A percentile compares a stretch with the other conserved stretches of the same genome.
These are phyloP conservation scores for Ophiorrhiza pumila DNA, from an alignment of 257 asterid species.

Conservation along the genomic window DNA sequence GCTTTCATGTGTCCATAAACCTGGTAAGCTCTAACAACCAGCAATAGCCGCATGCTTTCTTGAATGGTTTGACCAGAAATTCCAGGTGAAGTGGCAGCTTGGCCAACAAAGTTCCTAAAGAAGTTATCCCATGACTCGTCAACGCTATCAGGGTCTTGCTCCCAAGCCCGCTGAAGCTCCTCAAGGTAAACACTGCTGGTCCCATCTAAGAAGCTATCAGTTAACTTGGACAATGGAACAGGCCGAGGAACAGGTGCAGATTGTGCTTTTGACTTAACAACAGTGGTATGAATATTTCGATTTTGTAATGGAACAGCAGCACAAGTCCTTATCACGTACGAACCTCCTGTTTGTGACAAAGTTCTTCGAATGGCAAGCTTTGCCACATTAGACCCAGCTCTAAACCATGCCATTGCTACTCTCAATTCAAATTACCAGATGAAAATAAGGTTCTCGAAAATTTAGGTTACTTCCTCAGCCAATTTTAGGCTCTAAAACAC, in stretches of 20 bases:
- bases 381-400: conserved; percentile 75
- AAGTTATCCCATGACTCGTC: conserved; percentile 99
- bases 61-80: conserved; percentile 96
- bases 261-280: conserved; percentile 60
- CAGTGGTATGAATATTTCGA: conserved; percentile 59
- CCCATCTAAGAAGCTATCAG: conserved; percentile 94
- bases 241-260: conserved; percentile 85
- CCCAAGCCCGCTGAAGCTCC: conserved; percentile 99
- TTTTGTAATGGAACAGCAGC: conserved; percentile 33
- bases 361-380: conserved; percentile 71
- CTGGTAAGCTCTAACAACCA: conserved; percentile 96
- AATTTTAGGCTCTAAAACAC: conserved; percentile 15
- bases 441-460: conserved; percentile 6
- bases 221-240: conserved; percentile 85
- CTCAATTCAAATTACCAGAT: conserved; percentile 6
- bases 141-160: conserved; percentile 87
- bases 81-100: conserved; percentile 87
- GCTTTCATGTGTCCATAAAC: conserved; percentile 98
- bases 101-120: conserved; percentile 91
- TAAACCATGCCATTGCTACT: conserved; percentile 74
- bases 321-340: conserved; percentile 41
- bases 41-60: conserved; percentile 88
- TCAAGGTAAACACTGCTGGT: conserved; percentile 96
- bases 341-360: conserved; percentile 44
- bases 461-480: conserved; percentile 7